phyloP scores from a whole-genome alignment of 176 grass and related monocot genomes.

The Aegilops bicornis region DNA sequence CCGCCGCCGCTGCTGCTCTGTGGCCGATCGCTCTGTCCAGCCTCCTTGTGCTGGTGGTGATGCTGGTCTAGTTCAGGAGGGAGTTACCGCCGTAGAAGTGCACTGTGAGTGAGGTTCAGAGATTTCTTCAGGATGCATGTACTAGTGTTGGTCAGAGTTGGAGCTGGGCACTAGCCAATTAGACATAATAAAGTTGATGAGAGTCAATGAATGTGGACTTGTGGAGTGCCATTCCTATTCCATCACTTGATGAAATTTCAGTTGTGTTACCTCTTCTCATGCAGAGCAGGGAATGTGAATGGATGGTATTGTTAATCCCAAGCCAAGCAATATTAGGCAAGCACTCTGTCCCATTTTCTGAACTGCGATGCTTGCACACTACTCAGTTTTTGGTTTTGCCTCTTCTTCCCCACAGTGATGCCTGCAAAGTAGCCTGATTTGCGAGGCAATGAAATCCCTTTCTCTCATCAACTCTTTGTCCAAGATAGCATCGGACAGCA shows the following conservation, averaged over 20 bases:
- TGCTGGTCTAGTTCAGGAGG: no score
- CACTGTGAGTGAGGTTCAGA: no score
- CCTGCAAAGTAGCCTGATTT: slow-evolving; percentile 46
- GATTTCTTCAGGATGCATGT: no score
- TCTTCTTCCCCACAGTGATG: slow-evolving; percentile 27
- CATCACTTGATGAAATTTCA: neutral
- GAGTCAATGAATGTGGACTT: no score
- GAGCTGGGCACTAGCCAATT: no score
- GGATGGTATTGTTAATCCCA: no score
- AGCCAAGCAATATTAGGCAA: neutral
- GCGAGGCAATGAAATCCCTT: slow-evolving; percentile 55
- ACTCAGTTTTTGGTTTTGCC: neutral
- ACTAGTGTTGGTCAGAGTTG: no score
- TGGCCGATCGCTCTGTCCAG: no score
- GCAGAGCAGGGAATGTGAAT: neutral
- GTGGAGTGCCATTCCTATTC: neutral
- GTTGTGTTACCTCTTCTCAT: neutral
- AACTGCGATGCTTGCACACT: neutral
- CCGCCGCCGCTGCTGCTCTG: no score
- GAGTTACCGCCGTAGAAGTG: no score
- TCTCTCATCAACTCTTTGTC: slow-evolving; percentile 58
- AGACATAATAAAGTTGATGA: no score
- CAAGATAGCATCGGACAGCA: slow-evolving; percentile 90
- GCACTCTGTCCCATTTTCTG: slow-evolving; percentile 1
- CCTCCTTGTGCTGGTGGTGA: no score